These are phyloP conservation scores for Metschnikowia aberdeeniae DNA, from an alignment of 805 yeast species.

Conservation along the genomic window DNA sequence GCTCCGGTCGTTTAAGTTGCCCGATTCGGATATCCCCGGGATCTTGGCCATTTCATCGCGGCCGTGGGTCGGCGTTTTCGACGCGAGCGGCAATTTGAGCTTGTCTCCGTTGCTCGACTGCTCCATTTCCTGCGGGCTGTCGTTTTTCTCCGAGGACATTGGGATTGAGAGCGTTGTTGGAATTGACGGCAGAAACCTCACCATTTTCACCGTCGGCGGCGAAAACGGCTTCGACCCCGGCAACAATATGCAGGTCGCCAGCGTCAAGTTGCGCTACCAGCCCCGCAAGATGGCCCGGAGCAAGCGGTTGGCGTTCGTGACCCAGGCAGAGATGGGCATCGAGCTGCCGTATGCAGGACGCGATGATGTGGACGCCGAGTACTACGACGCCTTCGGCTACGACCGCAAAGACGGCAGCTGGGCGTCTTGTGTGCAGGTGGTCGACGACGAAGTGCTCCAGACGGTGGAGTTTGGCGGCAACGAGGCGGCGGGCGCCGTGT, in stretches of 20 bases:
- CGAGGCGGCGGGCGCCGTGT: slow-evolving; percentile 42
- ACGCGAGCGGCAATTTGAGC: slow-evolving; percentile 32
- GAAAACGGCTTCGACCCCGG: slow-evolving; percentile 25
- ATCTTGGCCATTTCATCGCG: slow-evolving; percentile 51
- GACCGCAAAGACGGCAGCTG: slow-evolving; percentile 26
- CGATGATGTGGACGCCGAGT: slow-evolving; percentile 27
- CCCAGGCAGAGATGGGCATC: slow-evolving; percentile 43
- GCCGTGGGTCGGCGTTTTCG: slow-evolving; percentile 50
- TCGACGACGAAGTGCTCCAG: slow-evolving; percentile 39
- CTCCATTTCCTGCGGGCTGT: slow-evolving; percentile 42
- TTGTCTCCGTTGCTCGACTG: slow-evolving; percentile 46
- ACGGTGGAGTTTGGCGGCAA: slow-evolving; percentile 41
- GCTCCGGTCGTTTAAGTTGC: slow-evolving; percentile 36
- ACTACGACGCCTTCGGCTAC: slow-evolving; percentile 46
- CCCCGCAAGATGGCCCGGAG: slow-evolving; percentile 41
- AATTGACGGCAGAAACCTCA: slow-evolving; percentile 46
- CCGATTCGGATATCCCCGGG: slow-evolving; percentile 23
- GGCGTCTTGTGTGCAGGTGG: slow-evolving; percentile 54
- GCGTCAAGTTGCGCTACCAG: slow-evolving; percentile 44
- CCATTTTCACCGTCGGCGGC: slow-evolving; percentile 51
- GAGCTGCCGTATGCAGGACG: slow-evolving; percentile 24
- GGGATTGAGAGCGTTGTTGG: slow-evolving; percentile 64
- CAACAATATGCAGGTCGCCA: slow-evolving; percentile 26
- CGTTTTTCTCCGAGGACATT: slow-evolving; percentile 60
- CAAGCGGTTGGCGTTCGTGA: slow-evolving; percentile 33